Percentiles rank a stretch among this genome's conserved stretches.
Evolutionary conservation across 2,329 filamentous ascomycete species (phyloP).

Genomic region (Didymella pomorum): DNA sequence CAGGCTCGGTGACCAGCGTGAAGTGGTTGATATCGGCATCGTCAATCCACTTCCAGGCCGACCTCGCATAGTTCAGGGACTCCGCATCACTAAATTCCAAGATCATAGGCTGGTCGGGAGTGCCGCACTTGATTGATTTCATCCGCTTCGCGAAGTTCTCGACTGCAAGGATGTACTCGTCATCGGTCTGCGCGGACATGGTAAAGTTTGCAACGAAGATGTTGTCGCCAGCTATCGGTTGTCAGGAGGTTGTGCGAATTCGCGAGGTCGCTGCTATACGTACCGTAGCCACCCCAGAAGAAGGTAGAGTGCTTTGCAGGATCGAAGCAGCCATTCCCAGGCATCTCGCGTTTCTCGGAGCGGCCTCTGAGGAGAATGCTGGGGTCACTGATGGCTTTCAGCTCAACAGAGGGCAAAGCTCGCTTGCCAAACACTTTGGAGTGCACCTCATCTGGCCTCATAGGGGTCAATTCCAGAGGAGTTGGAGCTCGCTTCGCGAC

Average conservation of each 20-base stretch:
- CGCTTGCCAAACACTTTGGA: background rate
- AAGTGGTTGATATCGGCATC: conserved; percentile 34
- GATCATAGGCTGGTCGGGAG: conserved; percentile 21
- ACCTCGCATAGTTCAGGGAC: conserved; percentile 25
- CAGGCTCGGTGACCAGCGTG: conserved; percentile 32
- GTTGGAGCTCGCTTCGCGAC: background rate
- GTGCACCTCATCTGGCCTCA: conserved; percentile 1
- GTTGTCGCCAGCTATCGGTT: conserved; percentile 26
- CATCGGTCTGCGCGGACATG: conserved; percentile 26
- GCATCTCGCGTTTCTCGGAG: conserved; percentile 28
- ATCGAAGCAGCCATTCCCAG: conserved; percentile 29
- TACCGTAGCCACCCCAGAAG: conserved; percentile 36
- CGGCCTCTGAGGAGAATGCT: conserved; percentile 23
- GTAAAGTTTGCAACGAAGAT: conserved; percentile 37
- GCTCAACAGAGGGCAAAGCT: conserved; percentile 15
- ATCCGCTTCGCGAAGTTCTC: conserved; percentile 35
- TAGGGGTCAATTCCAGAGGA: background rate
- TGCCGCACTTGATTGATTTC: conserved; percentile 34
- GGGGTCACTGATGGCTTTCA: conserved; percentile 29
- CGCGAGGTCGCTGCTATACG: background rate
- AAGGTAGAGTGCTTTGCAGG: conserved; percentile 25
- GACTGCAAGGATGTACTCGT: conserved; percentile 34
- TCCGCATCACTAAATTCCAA: conserved; percentile 28
- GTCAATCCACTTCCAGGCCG: conserved; percentile 37
- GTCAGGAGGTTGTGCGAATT: background rate